A percentile compares a stretch with the other conserved stretches of the same genome.
These are phyloP conservation scores for Eucalyptus marginata DNA, from an alignment of 345 rosid genomes.

Conservation along the genomic window DNA sequence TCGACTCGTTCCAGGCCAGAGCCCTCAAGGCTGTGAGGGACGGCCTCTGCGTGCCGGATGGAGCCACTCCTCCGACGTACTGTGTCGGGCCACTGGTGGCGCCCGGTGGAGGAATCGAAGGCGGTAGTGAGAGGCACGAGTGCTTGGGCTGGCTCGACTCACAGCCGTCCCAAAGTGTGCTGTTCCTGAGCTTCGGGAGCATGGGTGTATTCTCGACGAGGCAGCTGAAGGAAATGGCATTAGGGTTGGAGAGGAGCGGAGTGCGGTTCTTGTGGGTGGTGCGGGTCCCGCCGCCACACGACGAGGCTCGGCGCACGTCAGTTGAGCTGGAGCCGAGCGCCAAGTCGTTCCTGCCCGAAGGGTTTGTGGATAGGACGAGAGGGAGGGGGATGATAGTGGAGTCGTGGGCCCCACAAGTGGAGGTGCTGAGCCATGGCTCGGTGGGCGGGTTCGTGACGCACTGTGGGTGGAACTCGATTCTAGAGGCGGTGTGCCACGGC, in stretches of 20 bases:
- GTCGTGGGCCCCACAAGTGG: constrained; percentile 3
- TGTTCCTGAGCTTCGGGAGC: constrained; percentile 29
- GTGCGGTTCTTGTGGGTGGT: constrained; percentile 35
- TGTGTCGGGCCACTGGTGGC: constrained; percentile 19
- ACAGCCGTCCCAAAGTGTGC: constrained; percentile 14
- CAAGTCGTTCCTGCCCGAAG: constrained; percentile 16
- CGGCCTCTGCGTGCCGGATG: constrained; percentile 8
- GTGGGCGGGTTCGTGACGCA: constrained; percentile 8
- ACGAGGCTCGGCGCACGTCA: neutral
- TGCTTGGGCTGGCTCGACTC: constrained; percentile 23
- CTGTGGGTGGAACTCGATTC: constrained; percentile 10
- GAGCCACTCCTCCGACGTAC: constrained; percentile 9
- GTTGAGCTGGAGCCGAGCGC: neutral
- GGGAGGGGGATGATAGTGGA: neutral
- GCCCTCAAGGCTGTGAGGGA: constrained; percentile 4
- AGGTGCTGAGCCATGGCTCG: constrained; percentile 1
- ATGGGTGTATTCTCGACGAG: constrained; percentile 5
- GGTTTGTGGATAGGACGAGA: constrained; percentile 19
- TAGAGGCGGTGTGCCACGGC: constrained; percentile 24
- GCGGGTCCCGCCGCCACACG: constrained; percentile 1
- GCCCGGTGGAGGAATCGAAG: neutral
- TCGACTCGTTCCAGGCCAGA: constrained; percentile 8
- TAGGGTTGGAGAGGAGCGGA: constrained; percentile 21
- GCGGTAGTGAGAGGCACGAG: neutral
- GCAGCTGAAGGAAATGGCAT: constrained; percentile 30